These are phyloP conservation scores for Pichia sp. DNA, from an alignment of 1,139 yeast genomes.

Conservation along the genomic window DNA sequence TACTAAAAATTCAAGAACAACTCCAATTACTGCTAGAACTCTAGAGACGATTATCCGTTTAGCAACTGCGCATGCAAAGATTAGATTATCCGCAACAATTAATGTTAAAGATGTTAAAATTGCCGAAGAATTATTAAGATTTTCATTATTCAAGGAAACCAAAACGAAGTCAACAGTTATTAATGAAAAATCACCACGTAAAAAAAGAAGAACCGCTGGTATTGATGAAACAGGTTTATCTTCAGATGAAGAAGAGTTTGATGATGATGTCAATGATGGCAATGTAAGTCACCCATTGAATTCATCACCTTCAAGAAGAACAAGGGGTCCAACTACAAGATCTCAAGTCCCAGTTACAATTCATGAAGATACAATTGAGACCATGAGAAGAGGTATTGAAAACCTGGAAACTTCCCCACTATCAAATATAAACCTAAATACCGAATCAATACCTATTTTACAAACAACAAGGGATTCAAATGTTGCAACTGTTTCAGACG, in stretches of 20 bases:
- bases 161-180: slow-evolving; percentile 26
- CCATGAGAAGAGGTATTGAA: slow-evolving; percentile 22
- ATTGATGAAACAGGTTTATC: slow-evolving; percentile 12
- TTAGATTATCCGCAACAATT: slow-evolving; percentile 70
- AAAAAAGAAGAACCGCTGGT: slow-evolving; percentile 24
- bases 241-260: slow-evolving; percentile 15
- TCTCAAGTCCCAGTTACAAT: slow-evolving; percentile 11
- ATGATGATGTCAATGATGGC: background rate
- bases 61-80: slow-evolving; percentile 95
- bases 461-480: background rate
- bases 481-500: background rate
- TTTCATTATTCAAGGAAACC: slow-evolving; percentile 76
- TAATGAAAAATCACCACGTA: slow-evolving; percentile 21
- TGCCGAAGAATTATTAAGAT: slow-evolving; percentile 81
- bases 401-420: slow-evolving; percentile 14
- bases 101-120: slow-evolving; percentile 75
- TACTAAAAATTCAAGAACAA: slow-evolving; percentile 72
- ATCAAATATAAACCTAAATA: background rate
- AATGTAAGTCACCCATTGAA: background rate
- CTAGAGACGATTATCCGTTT: slow-evolving; percentile 92
- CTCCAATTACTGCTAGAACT: slow-evolving; percentile 98
- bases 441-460: background rate
- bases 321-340: slow-evolving; percentile 3
- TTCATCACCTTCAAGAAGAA: background rate
- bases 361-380: slow-evolving; percentile 25